Evolutionary conservation across 2,329 filamentous ascomycete species (phyloP).

Genomic region (Septoria petroselini): DNA sequence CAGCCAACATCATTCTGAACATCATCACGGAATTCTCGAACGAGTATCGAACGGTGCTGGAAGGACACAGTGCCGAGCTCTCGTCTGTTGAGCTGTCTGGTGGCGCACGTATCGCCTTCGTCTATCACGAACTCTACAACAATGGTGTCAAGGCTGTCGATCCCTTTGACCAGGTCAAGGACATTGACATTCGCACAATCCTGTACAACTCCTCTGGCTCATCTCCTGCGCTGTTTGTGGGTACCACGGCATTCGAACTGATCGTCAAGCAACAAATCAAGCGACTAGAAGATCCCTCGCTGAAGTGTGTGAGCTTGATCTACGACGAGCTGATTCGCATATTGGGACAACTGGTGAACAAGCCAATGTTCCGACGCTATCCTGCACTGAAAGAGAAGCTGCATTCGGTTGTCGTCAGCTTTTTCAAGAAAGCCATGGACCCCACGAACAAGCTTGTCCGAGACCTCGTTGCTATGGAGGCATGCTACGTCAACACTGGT

Average conservation of each 20-base stretch:
- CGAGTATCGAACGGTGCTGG: conserved; percentile 92
- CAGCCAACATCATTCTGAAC: conserved; percentile 92
- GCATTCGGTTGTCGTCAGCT: conserved; percentile 82
- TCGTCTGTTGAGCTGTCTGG: conserved; percentile 93
- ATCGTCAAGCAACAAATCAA: conserved; percentile 99
- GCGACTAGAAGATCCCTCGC: conserved; percentile 88
- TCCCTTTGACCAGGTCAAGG: conserved; percentile 95
- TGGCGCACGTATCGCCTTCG: conserved; percentile 96
- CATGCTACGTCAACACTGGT: conserved; percentile 96
- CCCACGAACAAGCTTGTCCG: conserved; percentile 95
- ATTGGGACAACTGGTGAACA: conserved; percentile 80
- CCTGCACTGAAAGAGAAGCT: conserved; percentile 96
- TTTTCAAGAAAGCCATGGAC: conserved; percentile 98
- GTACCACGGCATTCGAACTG: conserved; percentile 95
- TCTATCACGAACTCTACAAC: conserved; percentile 97
- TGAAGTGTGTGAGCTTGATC: conserved; percentile 95
- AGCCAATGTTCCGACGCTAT: conserved; percentile 87
- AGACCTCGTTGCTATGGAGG: conserved; percentile 91
- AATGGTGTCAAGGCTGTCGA: conserved; percentile 98
- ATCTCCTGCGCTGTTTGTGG: conserved; percentile 92
- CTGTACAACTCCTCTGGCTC: conserved; percentile 99
- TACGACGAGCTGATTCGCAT: conserved; percentile 98
- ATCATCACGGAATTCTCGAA: conserved; percentile 99
- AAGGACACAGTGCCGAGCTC: conserved; percentile 94
- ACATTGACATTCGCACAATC: conserved; percentile 93